Percentiles rank a stretch among this genome's conserved stretches.
Conservation (phyloP, 2,329 filamentous ascomycete genomes). For the Stachybotrys chlorohalonatus region DNA sequence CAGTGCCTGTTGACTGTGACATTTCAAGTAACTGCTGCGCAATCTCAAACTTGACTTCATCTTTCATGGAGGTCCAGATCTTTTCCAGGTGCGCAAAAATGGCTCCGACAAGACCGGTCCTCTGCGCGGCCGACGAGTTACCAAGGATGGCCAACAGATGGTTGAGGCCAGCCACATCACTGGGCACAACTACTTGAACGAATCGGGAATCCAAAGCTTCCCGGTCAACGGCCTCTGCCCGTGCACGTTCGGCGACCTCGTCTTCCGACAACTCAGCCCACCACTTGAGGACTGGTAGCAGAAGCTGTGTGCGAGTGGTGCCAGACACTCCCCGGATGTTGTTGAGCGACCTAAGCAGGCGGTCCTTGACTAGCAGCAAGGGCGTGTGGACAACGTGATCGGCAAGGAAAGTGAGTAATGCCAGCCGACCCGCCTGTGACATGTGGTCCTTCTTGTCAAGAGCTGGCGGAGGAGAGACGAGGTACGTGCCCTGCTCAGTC, state of each 20-base stretch:
- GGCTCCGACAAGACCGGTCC: slow-evolving; percentile 46
- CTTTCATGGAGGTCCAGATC: slow-evolving; percentile 66
- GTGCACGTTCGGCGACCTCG: slow-evolving; percentile 36
- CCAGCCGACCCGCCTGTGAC: slow-evolving; percentile 51
- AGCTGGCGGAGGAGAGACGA: slow-evolving; percentile 18
- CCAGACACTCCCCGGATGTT: slow-evolving; percentile 62
- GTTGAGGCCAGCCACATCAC: slow-evolving; percentile 42
- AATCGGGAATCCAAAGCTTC: slow-evolving; percentile 31
- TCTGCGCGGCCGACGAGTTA: slow-evolving; percentile 26
- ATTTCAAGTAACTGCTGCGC: slow-evolving; percentile 56
- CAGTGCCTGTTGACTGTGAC: slow-evolving; percentile 34
- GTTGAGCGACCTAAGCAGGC: slow-evolving; percentile 63
- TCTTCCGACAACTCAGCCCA: slow-evolving; percentile 53
- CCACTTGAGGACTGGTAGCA: slow-evolving; percentile 65
- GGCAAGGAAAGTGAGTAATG: slow-evolving; percentile 63
- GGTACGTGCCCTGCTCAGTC: slow-evolving; percentile 31
- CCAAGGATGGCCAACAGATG: slow-evolving; percentile 40
- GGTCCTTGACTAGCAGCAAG: slow-evolving; percentile 57
- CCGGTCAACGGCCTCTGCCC: slow-evolving; percentile 32
- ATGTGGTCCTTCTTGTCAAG: slow-evolving; percentile 46
- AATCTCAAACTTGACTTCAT: slow-evolving; percentile 47
- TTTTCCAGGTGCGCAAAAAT: slow-evolving; percentile 61
- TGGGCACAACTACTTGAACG: slow-evolving; percentile 44
- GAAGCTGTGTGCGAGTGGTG: slow-evolving; percentile 59
- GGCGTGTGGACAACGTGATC: slow-evolving; percentile 65